These are phyloP conservation scores for Sphaerostilbella broomeana DNA, from an alignment of 2,329 filamentous ascomycete species.

Conservation along the genomic window DNA sequence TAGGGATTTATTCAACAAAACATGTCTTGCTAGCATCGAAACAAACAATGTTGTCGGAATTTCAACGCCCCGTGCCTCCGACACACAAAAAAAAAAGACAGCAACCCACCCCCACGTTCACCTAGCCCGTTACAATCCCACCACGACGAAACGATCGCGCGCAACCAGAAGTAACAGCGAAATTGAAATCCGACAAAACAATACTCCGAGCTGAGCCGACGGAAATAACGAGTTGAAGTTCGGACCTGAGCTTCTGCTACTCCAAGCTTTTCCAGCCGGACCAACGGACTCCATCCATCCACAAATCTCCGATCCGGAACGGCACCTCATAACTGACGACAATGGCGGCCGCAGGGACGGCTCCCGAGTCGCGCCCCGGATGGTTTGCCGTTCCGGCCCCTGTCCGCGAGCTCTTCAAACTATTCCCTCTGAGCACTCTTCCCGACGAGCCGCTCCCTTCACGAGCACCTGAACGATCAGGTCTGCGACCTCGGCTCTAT, in stretches of 20 bases:
- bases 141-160: no score
- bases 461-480: conserved; percentile 39
- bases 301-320: no score
- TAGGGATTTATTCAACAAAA: no score
- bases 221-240: no score
- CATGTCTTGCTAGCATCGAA: no score
- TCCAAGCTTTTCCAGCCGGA: background rate
- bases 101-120: conserved; percentile 1
- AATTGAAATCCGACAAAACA: no score
- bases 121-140: no score
- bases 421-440: conserved; percentile 73
- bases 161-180: no score
- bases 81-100: background rate
- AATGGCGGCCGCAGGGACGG: conserved; percentile 14
- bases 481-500: conserved; percentile 55
- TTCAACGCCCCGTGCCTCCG: background rate
- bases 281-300: no score
- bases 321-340: no score
- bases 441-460: conserved; percentile 67
- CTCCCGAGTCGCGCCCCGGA: conserved; percentile 15
- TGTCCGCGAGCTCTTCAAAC: conserved; percentile 76
- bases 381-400: conserved; percentile 62
- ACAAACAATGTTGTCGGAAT: background rate
- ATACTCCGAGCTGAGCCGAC: no score
- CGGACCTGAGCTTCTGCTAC: background rate